phyloP scores from a whole-genome alignment of 345 rosid genomes.

The Moricandia arvensis region DNA sequence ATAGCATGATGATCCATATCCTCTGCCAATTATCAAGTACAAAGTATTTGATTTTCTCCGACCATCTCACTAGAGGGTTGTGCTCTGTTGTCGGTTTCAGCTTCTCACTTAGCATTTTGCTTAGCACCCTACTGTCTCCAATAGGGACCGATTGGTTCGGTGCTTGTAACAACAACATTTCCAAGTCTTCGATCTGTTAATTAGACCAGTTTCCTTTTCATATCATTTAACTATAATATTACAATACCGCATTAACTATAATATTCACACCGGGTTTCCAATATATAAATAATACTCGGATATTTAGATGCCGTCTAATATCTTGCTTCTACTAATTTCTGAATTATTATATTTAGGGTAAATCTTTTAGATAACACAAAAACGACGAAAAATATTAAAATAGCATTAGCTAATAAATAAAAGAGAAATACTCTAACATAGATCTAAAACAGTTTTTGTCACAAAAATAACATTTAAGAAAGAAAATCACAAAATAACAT shows the following conservation, averaged over 20 bases:
- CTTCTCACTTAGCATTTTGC: constrained; percentile 81
- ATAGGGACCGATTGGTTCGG: constrained; percentile 70
- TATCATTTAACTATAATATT: constrained; percentile 1
- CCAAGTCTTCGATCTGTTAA: constrained; percentile 70
- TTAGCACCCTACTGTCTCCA: constrained; percentile 62
- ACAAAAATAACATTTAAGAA: too few relatives aligned
- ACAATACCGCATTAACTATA: neutral
- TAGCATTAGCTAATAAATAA: too few relatives aligned
- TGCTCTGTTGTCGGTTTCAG: constrained; percentile 62
- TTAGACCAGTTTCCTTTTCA: constrained; percentile 12
- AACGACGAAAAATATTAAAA: too few relatives aligned
- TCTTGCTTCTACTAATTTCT: neutral
- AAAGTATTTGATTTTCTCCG: constrained; percentile 53
- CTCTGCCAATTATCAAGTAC: constrained; percentile 83
- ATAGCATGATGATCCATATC: constrained; percentile 70
- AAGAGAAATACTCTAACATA: too few relatives aligned
- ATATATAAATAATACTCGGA: neutral
- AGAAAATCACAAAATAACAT: too few relatives aligned
- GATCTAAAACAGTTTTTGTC: too few relatives aligned
- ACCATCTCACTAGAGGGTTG: constrained; percentile 58
- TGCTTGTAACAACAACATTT: constrained; percentile 70
- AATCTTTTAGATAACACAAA: too few relatives aligned
- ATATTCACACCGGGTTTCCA: neutral
- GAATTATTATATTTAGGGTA: too few relatives aligned
- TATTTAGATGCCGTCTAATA: neutral